These are phyloP conservation scores for Pythium biforme DNA, from an alignment of 352 stramenopile genomes.

Conservation along the genomic window DNA sequence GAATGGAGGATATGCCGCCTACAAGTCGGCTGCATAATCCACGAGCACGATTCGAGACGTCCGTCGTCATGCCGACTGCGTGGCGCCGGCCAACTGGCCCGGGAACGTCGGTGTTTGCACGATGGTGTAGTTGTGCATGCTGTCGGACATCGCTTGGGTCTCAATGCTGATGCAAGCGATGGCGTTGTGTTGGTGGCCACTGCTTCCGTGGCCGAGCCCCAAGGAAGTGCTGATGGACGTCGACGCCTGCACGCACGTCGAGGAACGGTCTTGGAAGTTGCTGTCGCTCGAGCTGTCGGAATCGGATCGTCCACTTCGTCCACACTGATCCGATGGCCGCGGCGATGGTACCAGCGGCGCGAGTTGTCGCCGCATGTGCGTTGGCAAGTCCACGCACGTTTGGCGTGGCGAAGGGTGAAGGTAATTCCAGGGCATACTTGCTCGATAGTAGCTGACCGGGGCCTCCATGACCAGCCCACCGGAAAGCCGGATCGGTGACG, in stretches of 20 bases:
- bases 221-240: not conserved
- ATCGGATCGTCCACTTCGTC: constrained; percentile 9
- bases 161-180: constrained; percentile 27
- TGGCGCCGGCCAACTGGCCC: constrained; percentile 31
- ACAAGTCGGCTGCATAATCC: not conserved
- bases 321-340: constrained; percentile 6
- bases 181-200: not conserved
- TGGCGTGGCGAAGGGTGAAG: constrained; percentile 13
- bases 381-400: constrained; percentile 15
- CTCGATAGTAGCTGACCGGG: constrained; percentile 19
- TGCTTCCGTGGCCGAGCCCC: constrained; percentile 9
- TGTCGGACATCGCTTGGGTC: constrained; percentile 30
- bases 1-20: not conserved
- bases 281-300: constrained; percentile 15
- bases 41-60: not conserved
- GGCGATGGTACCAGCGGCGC: constrained; percentile 21
- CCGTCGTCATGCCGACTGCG: constrained; percentile 27
- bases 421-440: constrained; percentile 11
- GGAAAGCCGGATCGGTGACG: constrained; percentile 19
- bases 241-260: constrained; percentile 7
- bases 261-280: constrained; percentile 8
- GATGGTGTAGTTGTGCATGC: constrained; percentile 48
- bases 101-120: constrained; percentile 64
- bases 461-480: constrained; percentile 27
- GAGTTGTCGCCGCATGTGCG: constrained; percentile 13